Conservation (phyloP, 208 protist species). For the Lotmaria passim region DNA sequence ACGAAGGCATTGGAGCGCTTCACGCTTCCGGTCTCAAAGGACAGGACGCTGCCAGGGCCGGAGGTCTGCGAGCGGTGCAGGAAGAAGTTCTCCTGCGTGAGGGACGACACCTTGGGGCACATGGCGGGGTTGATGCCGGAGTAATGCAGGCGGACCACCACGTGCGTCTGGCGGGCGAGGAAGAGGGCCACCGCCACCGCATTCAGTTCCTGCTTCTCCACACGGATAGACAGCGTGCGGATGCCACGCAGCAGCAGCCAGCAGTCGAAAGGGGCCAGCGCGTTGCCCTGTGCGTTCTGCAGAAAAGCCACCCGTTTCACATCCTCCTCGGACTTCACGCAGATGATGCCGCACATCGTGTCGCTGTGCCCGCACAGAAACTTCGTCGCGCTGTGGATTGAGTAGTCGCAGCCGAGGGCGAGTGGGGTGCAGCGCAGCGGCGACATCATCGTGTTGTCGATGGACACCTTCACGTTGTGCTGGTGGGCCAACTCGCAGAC, state of each 20-base stretch:
- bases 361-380: constrained; percentile 97
- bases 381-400: constrained; percentile 96
- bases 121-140: constrained; percentile 88
- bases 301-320: constrained; percentile 84
- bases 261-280: constrained; percentile 94
- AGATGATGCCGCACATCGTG: constrained; percentile 90
- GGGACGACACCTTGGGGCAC: constrained; percentile 58
- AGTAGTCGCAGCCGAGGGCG: constrained; percentile 94
- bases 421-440: constrained; percentile 95
- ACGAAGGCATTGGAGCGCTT: constrained; percentile 77
- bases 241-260: constrained; percentile 94
- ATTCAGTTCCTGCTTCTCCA: constrained; percentile 92
- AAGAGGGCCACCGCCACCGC: constrained; percentile 85
- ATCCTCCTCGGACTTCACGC: constrained; percentile 67
- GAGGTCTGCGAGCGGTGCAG: constrained; percentile 65
- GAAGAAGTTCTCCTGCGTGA: constrained; percentile 80
- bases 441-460: constrained; percentile 97
- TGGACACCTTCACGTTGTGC: constrained; percentile 80
- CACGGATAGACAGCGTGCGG: constrained; percentile 95
- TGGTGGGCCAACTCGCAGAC: constrained; percentile 80
- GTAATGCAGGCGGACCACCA: constrained; percentile 90
- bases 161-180: constrained; percentile 57
- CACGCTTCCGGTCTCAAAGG: constrained; percentile 75
- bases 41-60: constrained; percentile 70
- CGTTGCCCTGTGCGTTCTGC: constrained; percentile 92